Base-by-base conservation (phyloP, 345 rosid species). In the Euphorbia tirucalli region DNA sequence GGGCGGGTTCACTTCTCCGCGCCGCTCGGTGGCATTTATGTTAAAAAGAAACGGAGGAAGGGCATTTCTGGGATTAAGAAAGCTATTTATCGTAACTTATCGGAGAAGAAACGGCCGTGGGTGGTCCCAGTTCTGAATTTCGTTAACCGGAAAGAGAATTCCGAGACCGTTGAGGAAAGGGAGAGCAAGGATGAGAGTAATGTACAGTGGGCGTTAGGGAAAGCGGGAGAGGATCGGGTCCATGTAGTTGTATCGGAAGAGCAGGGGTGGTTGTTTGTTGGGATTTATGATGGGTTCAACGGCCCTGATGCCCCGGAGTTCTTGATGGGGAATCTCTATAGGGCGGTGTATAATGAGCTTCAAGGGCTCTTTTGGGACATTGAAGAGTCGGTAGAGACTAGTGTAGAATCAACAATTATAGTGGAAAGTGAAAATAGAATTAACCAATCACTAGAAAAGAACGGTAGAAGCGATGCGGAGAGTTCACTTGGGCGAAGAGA, bases 241-340 rank as follows among this genome's bases (percentile, higher is more conserved):
- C 98, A 94, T 28, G 89, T 94, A 71, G 98, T 93, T 28, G 93
- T 94, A 44, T 92, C 97, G 46, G 98, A 94, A 83, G 96, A 94
- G 83, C 97, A 92, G 55, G 98, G 98, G 15, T 94, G 98, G 98
- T 78, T 94, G 66, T 94, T 92, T 56, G 97, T 90, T 32, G 97
- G 98, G 71, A 92, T 94, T 78, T 94, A 94, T 70, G 97, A 94
- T 74, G 98, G 98, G 30, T 94, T 94, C 83, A 94, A 94, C 30
- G 97, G 98, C 32, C 98, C 98, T 0, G 98, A 92, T 59, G 98
- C 97, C 37, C 97, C 99, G 1, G 97, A 94, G 64, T 94, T 92
- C 87, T 77, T 92, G 87, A 94, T 94, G 99, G 96, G 91, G 64
- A 87, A 90, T 87, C 99, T 94, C 39, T 94, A 94, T 73, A 86